Percentiles rank a stretch among this genome's conserved stretches.
phyloP scores from a whole-genome alignment of 257 asterid genomes.

The Solanum phureja region DNA sequence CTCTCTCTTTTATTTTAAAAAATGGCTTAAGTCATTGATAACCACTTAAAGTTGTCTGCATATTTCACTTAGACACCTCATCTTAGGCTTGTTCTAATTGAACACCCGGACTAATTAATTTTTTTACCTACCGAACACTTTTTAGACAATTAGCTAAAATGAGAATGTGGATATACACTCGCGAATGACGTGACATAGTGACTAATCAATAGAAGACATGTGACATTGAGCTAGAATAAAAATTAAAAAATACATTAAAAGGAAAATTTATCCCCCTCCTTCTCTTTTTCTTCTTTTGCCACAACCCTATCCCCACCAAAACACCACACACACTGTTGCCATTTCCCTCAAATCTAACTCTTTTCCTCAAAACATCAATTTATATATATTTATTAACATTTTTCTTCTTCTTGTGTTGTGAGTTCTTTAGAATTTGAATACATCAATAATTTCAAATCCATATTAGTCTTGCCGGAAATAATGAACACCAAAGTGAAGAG shows the following conservation, averaged over 20 bases:
- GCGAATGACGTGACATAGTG: too few species aligned
- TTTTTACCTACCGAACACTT: background rate
- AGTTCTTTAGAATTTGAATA: too few species aligned
- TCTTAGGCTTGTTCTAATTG: background rate
- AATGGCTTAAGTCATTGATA: background rate
- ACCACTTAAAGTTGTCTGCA: background rate
- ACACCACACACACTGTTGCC: background rate
- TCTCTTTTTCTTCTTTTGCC: background rate
- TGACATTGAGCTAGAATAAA: background rate
- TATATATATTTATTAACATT: too few species aligned
- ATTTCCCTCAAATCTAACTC: too few species aligned
- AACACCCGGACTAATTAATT: background rate
- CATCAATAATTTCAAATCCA: too few species aligned
- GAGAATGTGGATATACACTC: background rate
- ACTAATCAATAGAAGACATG: background rate
- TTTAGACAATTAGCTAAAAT: background rate
- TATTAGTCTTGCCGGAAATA: too few species aligned
- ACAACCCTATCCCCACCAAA: background rate
- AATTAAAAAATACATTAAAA: too few species aligned
- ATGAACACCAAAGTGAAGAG: too few species aligned
- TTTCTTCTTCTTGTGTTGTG: too few species aligned
- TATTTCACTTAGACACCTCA: background rate
- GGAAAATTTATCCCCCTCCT: background rate
- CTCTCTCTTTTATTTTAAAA: too few species aligned
- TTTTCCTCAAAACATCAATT: too few species aligned